Conservation (phyloP, 495 filamentous ascomycete species). For the Trichoderma orchidacearum region DNA sequence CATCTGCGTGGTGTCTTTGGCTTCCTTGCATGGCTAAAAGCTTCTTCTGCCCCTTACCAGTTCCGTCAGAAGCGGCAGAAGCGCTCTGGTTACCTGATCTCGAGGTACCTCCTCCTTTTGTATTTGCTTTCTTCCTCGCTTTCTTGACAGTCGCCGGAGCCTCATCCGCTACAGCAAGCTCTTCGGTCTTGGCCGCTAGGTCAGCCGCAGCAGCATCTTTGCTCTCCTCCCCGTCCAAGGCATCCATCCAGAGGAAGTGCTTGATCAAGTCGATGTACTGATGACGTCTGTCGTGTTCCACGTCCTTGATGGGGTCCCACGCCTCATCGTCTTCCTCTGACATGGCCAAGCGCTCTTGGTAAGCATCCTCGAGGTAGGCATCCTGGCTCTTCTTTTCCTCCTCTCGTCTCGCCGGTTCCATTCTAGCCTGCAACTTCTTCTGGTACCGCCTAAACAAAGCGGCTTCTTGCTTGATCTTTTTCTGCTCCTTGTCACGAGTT, state of each 20-base stretch:
- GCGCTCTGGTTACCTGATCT: background rate
- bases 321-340: constrained; percentile 16
- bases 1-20: constrained; percentile 3
- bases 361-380: constrained; percentile 29
- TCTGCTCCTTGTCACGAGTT: constrained; percentile 35
- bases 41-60: background rate
- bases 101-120: background rate
- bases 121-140: constrained; percentile 9
- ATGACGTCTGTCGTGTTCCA: constrained; percentile 28
- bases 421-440: constrained; percentile 22
- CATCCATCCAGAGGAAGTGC: constrained; percentile 30
- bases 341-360: constrained; percentile 24
- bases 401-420: constrained; percentile 17
- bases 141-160: background rate
- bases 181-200: background rate
- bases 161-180: constrained; percentile 2
- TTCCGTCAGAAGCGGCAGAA: background rate
- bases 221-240: constrained; percentile 6
- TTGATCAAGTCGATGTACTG: constrained; percentile 27
- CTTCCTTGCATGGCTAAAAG: constrained; percentile 1
- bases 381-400: constrained; percentile 31
- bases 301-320: constrained; percentile 43
- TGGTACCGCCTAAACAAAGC: constrained; percentile 34
- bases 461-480: constrained; percentile 36
- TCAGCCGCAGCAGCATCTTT: constrained; percentile 7